These are phyloP conservation scores for Xylaria multiplex DNA, from an alignment of 2,329 filamentous ascomycete genomes.

Conservation along the genomic window DNA sequence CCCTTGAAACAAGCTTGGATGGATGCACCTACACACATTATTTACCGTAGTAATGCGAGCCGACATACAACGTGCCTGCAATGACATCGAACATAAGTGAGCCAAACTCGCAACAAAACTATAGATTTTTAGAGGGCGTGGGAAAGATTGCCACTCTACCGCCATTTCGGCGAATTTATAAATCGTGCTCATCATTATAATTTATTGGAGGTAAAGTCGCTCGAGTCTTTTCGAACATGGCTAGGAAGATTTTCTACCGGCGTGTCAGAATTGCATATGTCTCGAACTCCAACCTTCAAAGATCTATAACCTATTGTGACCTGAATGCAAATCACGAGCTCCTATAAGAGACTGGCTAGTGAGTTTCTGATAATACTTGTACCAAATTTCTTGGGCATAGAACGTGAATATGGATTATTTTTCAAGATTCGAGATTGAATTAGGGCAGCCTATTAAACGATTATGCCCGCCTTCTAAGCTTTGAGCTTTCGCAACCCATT, in stretches of 20 bases:
- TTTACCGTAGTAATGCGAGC: not conserved
- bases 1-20: not conserved
- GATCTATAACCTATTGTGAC: not conserved
- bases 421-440: not conserved
- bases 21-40: no score
- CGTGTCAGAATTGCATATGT: not conserved
- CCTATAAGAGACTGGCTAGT: not conserved
- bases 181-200: not conserved
- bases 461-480: not conserved
- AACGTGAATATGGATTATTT: not conserved
- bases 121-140: no score
- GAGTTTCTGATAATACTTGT: not conserved
- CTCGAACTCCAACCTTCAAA: not conserved
- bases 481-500: not conserved
- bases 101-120: not conserved
- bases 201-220: not conserved
- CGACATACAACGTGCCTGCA: not conserved
- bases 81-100: not conserved
- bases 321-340: not conserved
- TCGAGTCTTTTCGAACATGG: not conserved
- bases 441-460: not conserved
- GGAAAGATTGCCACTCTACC: no score
- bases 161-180: no score
- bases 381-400: not conserved
- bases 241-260: not conserved